phyloP scores from a whole-genome alignment of 169 alveolate genomes.

The Plasmodium falciparum region DNA sequence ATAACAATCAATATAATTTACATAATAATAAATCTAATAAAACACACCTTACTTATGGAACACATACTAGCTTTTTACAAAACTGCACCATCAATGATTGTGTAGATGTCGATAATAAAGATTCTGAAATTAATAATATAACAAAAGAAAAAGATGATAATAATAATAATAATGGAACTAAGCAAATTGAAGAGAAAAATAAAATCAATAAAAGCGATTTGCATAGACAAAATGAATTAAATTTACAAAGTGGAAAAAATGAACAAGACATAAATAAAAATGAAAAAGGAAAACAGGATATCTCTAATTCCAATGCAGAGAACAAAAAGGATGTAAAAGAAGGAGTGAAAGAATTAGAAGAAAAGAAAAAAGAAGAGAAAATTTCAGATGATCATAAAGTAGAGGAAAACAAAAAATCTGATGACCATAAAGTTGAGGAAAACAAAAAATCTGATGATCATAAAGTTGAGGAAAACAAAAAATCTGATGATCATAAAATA shows the following conservation, averaged over 20 bases:
- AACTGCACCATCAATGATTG: conserved; percentile 31
- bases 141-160: background rate
- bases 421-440: background rate
- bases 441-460: background rate
- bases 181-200: background rate
- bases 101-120: background rate
- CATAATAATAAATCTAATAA: background rate
- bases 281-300: background rate
- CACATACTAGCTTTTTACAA: background rate
- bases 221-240: background rate
- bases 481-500: background rate
- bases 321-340: background rate
- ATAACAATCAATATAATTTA: background rate
- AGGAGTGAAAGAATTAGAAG: background rate
- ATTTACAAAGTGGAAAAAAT: background rate
- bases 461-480: background rate
- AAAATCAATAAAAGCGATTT: background rate
- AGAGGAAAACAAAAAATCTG: background rate
- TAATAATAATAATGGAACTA: conserved; percentile 1
- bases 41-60: background rate
- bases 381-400: background rate
- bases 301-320: background rate
- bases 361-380: background rate
- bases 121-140: background rate
- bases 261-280: background rate